Conservation (phyloP, 805 yeast genomes). For the Komagataella kurtzmanii region DNA sequence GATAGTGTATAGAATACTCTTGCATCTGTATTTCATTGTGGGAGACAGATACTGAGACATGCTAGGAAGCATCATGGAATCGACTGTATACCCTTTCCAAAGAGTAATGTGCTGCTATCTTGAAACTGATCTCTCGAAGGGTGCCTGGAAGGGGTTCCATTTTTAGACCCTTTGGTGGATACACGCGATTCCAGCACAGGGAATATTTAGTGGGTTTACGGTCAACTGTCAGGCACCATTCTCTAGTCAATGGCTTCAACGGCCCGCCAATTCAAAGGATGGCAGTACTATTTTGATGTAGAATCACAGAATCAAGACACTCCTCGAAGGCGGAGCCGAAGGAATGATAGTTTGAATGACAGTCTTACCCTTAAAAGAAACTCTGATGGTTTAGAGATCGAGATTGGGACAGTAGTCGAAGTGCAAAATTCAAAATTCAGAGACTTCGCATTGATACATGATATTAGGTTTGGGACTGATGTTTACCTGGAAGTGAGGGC, state of each 20-base stretch:
- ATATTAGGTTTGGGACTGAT: conserved; percentile 35
- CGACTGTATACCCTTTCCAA: not conserved
- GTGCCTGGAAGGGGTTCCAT: not conserved
- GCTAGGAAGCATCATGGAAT: not conserved
- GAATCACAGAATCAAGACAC: not conserved
- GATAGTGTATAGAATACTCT: not conserved
- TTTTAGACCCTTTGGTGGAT: not conserved
- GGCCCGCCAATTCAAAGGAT: conserved; percentile 18
- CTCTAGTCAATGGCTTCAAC: conserved; percentile 12
- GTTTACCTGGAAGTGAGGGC: conserved; percentile 34
- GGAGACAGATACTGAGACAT: not conserved
- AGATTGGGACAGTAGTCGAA: conserved; percentile 39
- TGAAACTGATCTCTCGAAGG: not conserved
- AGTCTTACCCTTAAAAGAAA: conserved; percentile 23
- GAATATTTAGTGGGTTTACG: not conserved
- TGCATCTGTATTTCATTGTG: not conserved
- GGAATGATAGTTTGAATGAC: conserved; percentile 1
- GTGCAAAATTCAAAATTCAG: conserved; percentile 19
- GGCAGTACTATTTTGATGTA: conserved; percentile 16
- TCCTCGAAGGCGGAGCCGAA: conserved; percentile 1
- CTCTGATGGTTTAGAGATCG: conserved; percentile 32
- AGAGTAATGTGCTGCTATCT: not conserved
- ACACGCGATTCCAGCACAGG: not conserved
- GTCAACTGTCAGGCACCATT: not conserved
- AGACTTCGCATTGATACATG: conserved; percentile 34